These are phyloP conservation scores for Patellaria atrata DNA, from an alignment of 495 filamentous ascomycete genomes.

Conservation along the genomic window DNA sequence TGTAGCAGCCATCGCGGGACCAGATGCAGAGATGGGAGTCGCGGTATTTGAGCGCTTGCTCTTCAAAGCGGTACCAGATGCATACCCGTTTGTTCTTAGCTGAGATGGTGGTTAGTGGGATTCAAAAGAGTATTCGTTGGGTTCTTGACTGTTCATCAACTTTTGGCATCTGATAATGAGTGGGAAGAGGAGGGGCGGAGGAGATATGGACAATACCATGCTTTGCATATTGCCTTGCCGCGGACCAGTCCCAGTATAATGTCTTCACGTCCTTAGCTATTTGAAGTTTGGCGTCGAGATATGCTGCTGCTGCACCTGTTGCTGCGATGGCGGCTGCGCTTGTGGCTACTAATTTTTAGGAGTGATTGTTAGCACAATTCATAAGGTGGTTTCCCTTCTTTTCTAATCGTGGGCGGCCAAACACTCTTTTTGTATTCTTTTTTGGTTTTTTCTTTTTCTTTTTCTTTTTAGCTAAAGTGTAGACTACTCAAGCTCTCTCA, in stretches of 20 bases:
- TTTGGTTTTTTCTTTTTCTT: too few relatives aligned
- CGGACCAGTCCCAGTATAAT: conserved; percentile 23
- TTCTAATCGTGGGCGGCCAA: too few relatives aligned
- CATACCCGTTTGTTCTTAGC: conserved; percentile 38
- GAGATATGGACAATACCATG: conserved; percentile 18
- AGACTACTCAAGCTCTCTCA: too few relatives aligned
- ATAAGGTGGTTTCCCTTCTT: too few relatives aligned
- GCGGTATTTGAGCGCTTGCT: conserved; percentile 34
- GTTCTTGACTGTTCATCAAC: too few relatives aligned
- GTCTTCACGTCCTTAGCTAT: conserved; percentile 42
- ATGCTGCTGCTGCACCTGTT: conserved; percentile 36
- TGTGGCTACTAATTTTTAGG: conserved; percentile 18
- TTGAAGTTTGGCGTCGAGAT: conserved; percentile 58
- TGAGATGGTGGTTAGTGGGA: conserved; percentile 21
- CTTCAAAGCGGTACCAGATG: conserved; percentile 51
- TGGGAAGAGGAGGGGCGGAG: conserved; percentile 2
- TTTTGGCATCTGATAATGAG: background rate
- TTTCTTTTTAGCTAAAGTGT: too few relatives aligned
- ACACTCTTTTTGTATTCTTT: too few relatives aligned
- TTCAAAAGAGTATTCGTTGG: too few relatives aligned
- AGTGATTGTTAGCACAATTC: background rate
- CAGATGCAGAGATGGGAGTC: conserved; percentile 43
- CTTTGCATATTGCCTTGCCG: conserved; percentile 27
- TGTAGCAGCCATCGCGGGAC: conserved; percentile 49
- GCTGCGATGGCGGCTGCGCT: conserved; percentile 36